phyloP scores from a whole-genome alignment of 805 yeast genomes.

The Candida vaughaniae region DNA sequence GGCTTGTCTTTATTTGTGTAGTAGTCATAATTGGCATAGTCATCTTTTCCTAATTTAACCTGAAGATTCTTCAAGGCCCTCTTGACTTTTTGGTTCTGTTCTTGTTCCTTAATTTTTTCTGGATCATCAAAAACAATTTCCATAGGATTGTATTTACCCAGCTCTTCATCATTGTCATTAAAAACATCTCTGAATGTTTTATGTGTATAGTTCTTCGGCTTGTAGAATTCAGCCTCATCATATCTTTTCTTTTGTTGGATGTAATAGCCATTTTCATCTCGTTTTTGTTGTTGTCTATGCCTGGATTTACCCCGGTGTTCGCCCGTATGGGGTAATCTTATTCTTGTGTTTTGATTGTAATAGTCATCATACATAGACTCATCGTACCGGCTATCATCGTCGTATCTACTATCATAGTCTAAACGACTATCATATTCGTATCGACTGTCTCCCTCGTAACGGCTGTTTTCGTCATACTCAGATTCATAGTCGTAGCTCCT shows the following conservation, averaged over 20 bases:
- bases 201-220: constrained; percentile 39
- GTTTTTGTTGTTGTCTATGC: not conserved
- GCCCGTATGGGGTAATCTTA: constrained; percentile 3
- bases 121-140: constrained; percentile 38
- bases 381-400: constrained; percentile 3
- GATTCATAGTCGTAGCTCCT: constrained; percentile 1
- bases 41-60: constrained; percentile 28
- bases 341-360: constrained; percentile 5
- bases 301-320: not conserved
- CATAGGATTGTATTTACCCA: constrained; percentile 36
- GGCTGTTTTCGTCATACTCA: constrained; percentile 1
- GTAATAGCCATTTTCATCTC: constrained; percentile 28
- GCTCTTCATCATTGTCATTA: constrained; percentile 27
- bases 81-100: constrained; percentile 22
- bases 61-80: constrained; percentile 29
- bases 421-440: not conserved
- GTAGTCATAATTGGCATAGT: constrained; percentile 36
- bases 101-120: constrained; percentile 17
- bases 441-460: constrained; percentile 2
- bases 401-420: constrained; percentile 3
- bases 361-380: constrained; percentile 7
- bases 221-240: constrained; percentile 29
- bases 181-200: constrained; percentile 40
- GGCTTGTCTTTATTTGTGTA: constrained; percentile 18
- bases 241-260: constrained; percentile 35